These are phyloP conservation scores for Schwanniomyces etchellsii DNA, from an alignment of 1,139 yeast species.

Conservation along the genomic window DNA sequence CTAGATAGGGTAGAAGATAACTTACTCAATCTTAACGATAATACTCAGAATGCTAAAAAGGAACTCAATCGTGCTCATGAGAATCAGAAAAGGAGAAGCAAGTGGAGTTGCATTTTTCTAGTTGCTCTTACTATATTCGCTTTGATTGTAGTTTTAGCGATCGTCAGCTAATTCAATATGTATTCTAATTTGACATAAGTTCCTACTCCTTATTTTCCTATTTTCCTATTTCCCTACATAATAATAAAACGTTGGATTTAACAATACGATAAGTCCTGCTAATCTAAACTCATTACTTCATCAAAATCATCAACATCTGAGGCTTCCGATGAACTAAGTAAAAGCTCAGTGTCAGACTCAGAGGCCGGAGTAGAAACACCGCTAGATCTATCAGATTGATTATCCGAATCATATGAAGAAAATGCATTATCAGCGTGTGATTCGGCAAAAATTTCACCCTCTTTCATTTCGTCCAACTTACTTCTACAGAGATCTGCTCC, in stretches of 20 bases:
- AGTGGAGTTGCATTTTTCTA: slow-evolving; percentile 67
- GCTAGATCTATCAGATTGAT: slow-evolving; percentile 3
- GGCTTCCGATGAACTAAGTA: too few species aligned
- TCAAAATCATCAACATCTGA: too few species aligned
- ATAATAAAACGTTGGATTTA: too few species aligned
- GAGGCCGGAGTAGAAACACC: slow-evolving; percentile 21
- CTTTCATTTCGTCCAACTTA: slow-evolving; percentile 17
- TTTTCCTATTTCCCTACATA: too few species aligned
- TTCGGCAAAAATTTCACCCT: slow-evolving; percentile 22
- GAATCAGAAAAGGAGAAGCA: slow-evolving; percentile 63
- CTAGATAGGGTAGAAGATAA: slow-evolving; percentile 81
- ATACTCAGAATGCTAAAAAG: slow-evolving; percentile 64
- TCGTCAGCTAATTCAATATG: slow-evolving; percentile 21
- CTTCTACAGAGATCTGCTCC: slow-evolving; percentile 33
- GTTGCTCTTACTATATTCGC: slow-evolving; percentile 37
- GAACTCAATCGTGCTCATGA: slow-evolving; percentile 71
- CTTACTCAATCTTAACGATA: slow-evolving; percentile 56
- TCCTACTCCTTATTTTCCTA: too few species aligned
- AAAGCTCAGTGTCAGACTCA: slow-evolving; percentile 14
- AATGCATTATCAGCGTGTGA: slow-evolving; percentile 21
- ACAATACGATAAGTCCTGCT: too few species aligned
- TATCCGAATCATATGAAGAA: slow-evolving; percentile 3
- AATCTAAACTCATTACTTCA: too few species aligned
- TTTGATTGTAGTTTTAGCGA: slow-evolving; percentile 33
- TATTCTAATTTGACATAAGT: too few species aligned